Base-by-base conservation (phyloP, 2,329 filamentous ascomycete species). In the Pezicula carpinea region DNA sequence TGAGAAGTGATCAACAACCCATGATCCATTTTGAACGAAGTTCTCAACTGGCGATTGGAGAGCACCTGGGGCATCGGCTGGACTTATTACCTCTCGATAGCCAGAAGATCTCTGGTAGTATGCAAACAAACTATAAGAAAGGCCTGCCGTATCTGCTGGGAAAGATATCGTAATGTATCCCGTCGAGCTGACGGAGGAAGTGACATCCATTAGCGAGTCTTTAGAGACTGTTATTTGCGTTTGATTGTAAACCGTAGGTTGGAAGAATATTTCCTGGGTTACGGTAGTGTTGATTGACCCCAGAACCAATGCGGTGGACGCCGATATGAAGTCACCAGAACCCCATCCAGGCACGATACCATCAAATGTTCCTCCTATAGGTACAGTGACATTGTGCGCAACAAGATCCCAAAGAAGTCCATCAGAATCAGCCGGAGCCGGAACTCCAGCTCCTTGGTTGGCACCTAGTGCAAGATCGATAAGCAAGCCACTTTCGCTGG, bases 371-470 rank as follows among this genome's bases (percentile, higher is more conserved):
- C 57, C 59, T 13, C 59, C 58, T 2, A 59, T 29, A 11, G 64
- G 54, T 5, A 70, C 49, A 1, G 56, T 57, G 1, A 35, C 42
- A 5, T 44, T 22, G 13, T 26, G 35, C 26, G 15, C 15, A 19
- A 22, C 18, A 18, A 44, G 19, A 23, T 44, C 42, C 42, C 42
- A 44, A 10, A 29, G 19, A 13, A 44, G 15, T 0, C 67, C 69
- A 5, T 66, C 63, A 34, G 64, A 58, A 18, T 61, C 54, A 1
- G 49, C 45, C 0, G 53, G 49, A 0, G 66, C 63, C 1, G 72
- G 72, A 2, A 74, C 69, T 13, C 73, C 73, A 29, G 68, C 63
- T 2, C 72, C 73, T 54, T 74, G 69, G 51, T 72, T 73, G 0
- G 72, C 67, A 0, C 73, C 73, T 0, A 75, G 39, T 0, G 68